Conservation (phyloP, 2,329 filamentous ascomycete species). For the Colletotrichum gloeosporioides region DNA sequence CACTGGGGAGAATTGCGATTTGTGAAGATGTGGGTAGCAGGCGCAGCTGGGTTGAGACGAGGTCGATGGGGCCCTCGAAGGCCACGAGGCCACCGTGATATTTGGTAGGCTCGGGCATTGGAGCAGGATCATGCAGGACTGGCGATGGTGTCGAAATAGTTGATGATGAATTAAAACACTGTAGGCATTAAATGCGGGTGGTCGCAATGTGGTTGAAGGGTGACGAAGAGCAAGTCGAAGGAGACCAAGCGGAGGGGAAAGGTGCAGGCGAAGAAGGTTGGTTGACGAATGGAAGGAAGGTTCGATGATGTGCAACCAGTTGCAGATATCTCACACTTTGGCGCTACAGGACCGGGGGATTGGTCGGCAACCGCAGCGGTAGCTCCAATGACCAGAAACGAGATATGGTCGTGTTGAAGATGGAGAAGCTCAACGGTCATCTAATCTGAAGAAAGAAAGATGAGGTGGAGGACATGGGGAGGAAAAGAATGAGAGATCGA, state of each 20-base stretch:
- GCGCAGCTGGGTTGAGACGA: constrained; percentile 63
- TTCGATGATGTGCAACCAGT: constrained; percentile 14
- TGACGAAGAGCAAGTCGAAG: background rate
- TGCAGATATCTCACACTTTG: constrained; percentile 6
- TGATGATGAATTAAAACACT: background rate
- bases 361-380: background rate
- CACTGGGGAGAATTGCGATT: constrained; percentile 59
- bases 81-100: constrained; percentile 60
- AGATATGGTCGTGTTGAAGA: background rate
- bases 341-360: background rate
- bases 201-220: background rate
- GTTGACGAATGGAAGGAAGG: background rate
- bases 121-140: background rate
- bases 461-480: background rate
- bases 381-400: background rate
- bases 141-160: background rate
- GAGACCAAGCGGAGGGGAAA: background rate
- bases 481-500: background rate
- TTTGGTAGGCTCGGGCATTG: constrained; percentile 21
- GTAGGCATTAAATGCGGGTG: background rate
- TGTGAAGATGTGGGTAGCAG: constrained; percentile 64
- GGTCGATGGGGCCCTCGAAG: constrained; percentile 62
- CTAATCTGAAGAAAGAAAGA: background rate
- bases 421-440: background rate
- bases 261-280: background rate